Evolutionary conservation across 1,284 basidiomycete species (phyloP), one percentile per base, ranked within the genome.

Genomic region (Caloboletus firmus): DNA sequence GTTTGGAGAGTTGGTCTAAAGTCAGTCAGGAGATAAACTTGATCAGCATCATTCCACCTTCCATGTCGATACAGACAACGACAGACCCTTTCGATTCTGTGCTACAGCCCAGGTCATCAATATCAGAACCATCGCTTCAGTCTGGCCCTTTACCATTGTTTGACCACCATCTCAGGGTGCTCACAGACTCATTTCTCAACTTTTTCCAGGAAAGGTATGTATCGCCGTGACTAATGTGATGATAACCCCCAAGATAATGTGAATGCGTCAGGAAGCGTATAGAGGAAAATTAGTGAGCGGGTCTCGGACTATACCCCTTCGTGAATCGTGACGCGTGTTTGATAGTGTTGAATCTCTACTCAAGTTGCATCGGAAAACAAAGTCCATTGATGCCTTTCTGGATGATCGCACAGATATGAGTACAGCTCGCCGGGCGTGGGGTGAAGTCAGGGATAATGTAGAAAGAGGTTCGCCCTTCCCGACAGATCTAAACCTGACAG

Each of bases 181-280:
- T 92, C 45, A 77, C 81, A 31, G 89, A 92, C 61, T 88, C 87
- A 10, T 92, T 92, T 69, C 79, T 94, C 59, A 76, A 66, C 58
- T 94, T 94, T 77, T 94, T 94, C 72, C 81, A 84, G 69, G 93
- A 95, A 76, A 79, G 92, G 91, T 90, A 63, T 63, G 83, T 70
- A 43, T 55, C 39, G 34, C 26, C 47, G 22, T n/a, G 26, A 37
- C 17, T 34, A 46, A 12, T 32, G 15, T 42, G 15, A 37, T 35
- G 10, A 35, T 31, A 2, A 44, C 47, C 32, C 31, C 43, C 31
- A 40, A 53, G 47, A 46, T 56, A 51, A 58, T 34, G 22, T 9
- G 40, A 42, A 28, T 20, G 41, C 49, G 36, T 46, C 67, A 94
- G 92, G 65, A 87, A 85, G 67, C 82, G 81, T 45, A 87, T 94